A percentile compares a stretch with the other conserved stretches of the same genome.
Evolutionary conservation across 2,329 filamentous ascomycete genomes (phyloP).

Genomic region (Diaporthe velutina): DNA sequence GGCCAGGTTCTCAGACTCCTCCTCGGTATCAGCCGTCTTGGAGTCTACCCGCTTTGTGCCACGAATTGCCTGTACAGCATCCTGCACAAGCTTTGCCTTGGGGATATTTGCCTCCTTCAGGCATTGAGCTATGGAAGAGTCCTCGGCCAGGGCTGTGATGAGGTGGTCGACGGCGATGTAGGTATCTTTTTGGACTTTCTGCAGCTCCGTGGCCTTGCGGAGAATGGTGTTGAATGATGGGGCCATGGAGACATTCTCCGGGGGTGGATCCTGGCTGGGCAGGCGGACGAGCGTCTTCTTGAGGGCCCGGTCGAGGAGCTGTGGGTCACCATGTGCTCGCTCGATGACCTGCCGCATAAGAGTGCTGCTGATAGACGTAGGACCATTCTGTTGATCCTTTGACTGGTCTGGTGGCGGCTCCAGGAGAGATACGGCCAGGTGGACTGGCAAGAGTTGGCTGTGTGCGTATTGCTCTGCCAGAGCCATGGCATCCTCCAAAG

Average conservation of each 20-base stretch:
- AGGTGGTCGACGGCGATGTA: slow-evolving; percentile 96
- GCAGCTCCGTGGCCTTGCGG: slow-evolving; percentile 86
- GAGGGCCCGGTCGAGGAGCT: slow-evolving; percentile 87
- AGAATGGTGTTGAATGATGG: slow-evolving; percentile 86
- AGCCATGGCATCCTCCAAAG: slow-evolving; percentile 88
- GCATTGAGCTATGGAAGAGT: slow-evolving; percentile 77
- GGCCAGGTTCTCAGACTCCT: slow-evolving; percentile 94
- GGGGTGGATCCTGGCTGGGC: slow-evolving; percentile 94
- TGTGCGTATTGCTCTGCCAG: slow-evolving; percentile 92
- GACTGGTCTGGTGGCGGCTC: slow-evolving; percentile 81
- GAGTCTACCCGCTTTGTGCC: slow-evolving; percentile 95
- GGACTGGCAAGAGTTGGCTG: slow-evolving; percentile 89
- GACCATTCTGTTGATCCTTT: slow-evolving; percentile 85
- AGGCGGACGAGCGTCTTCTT: slow-evolving; percentile 93
- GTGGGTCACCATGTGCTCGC: slow-evolving; percentile 91
- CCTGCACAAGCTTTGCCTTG: slow-evolving; percentile 89
- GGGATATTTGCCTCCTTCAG: slow-evolving; percentile 91
- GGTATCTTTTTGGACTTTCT: slow-evolving; percentile 97
- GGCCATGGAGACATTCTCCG: slow-evolving; percentile 86
- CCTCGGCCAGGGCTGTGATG: slow-evolving; percentile 87
- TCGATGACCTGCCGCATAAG: slow-evolving; percentile 96
- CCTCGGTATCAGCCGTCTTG: slow-evolving; percentile 93
- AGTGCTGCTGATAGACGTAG: slow-evolving; percentile 74
- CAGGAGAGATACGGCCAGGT: slow-evolving; percentile 86
- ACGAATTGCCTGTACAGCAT: slow-evolving; percentile 90